Evolutionary conservation across 106 monocot genomes (phyloP).

Genomic region (Dendrobium officinale): DNA sequence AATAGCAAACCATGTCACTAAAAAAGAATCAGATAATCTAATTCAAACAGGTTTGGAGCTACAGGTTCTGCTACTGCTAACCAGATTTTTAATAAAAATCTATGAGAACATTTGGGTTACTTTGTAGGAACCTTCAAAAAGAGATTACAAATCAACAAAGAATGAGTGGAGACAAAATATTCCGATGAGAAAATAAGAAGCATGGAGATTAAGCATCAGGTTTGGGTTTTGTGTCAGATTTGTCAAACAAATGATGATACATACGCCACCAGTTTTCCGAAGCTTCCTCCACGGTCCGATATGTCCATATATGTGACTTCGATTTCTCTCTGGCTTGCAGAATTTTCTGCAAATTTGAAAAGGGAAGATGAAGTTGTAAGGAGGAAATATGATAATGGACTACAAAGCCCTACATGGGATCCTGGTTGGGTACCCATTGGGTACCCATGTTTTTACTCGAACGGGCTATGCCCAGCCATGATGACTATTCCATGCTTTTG

Average conservation of each 20-base stretch:
- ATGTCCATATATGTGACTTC: conserved; percentile 84
- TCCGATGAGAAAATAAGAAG: background rate
- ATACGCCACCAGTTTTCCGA: conserved; percentile 74
- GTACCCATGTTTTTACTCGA: too few species aligned
- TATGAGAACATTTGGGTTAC: background rate
- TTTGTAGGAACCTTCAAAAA: background rate
- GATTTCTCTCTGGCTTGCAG: conserved; percentile 57
- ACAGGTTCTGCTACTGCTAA: background rate
- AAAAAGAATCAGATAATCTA: background rate
- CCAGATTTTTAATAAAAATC: background rate
- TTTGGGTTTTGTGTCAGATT: background rate
- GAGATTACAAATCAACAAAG: background rate
- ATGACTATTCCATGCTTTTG: too few species aligned
- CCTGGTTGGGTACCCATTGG: too few species aligned
- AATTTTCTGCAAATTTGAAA: conserved; percentile 43
- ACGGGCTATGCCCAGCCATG: too few species aligned
- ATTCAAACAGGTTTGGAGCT: background rate
- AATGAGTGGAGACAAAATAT: background rate
- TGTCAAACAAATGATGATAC: conserved; percentile 32
- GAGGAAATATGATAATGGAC: too few species aligned
- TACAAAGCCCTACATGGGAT: too few species aligned
- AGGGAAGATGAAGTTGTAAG: background rate
- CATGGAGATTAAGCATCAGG: conserved; percentile 13
- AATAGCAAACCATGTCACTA: background rate
- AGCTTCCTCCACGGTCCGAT: conserved; percentile 78